These are phyloP conservation scores for Cardiospermum halicacabum DNA, from an alignment of 345 rosid species.

Conservation along the genomic window DNA sequence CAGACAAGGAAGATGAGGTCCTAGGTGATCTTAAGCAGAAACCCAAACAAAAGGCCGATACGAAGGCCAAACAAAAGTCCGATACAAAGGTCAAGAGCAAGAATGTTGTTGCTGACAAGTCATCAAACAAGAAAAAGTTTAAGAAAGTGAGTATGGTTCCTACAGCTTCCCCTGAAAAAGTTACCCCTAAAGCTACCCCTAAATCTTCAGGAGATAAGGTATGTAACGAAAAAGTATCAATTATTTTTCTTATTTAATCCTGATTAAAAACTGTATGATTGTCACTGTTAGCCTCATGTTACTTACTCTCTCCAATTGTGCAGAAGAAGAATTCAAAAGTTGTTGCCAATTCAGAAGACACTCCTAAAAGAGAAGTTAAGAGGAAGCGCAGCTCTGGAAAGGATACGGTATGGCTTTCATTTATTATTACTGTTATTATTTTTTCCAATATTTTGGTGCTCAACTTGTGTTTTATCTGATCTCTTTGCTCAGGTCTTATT, in stretches of 20 bases:
- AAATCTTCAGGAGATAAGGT: slow-evolving; percentile 42
- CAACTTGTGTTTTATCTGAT: neutral
- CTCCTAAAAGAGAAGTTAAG: slow-evolving; percentile 30
- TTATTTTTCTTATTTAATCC: slow-evolving; percentile 15
- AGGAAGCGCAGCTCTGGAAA: slow-evolving; percentile 36
- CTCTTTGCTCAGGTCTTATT: neutral
- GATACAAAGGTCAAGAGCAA: slow-evolving; percentile 15
- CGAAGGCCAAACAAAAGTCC: slow-evolving; percentile 22
- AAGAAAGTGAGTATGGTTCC: slow-evolving; percentile 19
- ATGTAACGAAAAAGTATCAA: slow-evolving; percentile 15
- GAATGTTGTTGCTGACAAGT: slow-evolving; percentile 16
- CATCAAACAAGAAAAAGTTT: slow-evolving; percentile 16
- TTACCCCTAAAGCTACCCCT: too few species aligned
- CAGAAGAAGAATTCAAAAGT: slow-evolving; percentile 31
- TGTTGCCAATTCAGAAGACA: slow-evolving; percentile 27
- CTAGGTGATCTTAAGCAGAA: slow-evolving; percentile 21
- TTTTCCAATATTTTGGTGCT: neutral
- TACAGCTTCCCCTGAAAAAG: slow-evolving; percentile 19
- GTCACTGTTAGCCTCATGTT: slow-evolving; percentile 5
- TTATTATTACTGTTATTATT: neutral
- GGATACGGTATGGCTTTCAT: slow-evolving; percentile 32
- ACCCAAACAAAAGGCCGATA: slow-evolving; percentile 15
- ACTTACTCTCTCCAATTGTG: slow-evolving; percentile 15
- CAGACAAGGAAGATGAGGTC: slow-evolving; percentile 22
- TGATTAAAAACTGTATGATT: slow-evolving; percentile 1